Percentiles rank a stretch among this genome's conserved stretches.
These are phyloP conservation scores for Volvariella surrecta DNA, from an alignment of 1,284 basidiomycete genomes.

Conservation along the genomic window DNA sequence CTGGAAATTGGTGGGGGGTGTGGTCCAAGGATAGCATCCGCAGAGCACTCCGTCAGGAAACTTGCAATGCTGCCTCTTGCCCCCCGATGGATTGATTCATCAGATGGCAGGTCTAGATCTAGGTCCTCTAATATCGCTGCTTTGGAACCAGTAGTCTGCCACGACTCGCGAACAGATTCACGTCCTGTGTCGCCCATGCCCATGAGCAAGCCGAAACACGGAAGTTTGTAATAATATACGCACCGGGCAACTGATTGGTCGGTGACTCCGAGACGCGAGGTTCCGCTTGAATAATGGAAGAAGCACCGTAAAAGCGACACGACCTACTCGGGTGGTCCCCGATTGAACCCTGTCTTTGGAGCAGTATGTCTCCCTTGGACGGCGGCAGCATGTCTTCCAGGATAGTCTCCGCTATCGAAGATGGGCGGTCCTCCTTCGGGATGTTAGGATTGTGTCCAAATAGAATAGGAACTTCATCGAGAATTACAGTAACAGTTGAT, in stretches of 20 bases:
- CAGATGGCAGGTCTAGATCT: conserved; percentile 29
- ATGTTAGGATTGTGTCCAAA: conserved; percentile 42
- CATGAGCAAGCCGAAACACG: too few species aligned
- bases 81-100: conserved; percentile 26
- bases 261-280: too few species aligned
- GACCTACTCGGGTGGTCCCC: too few species aligned
- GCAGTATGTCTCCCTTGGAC: neutral
- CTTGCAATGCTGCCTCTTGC: conserved; percentile 55
- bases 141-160: conserved; percentile 32
- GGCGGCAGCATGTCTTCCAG: conserved; percentile 31
- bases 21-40: conserved; percentile 40
- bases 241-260: too few species aligned
- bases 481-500: conserved; percentile 22
- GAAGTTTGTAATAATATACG: too few species aligned
- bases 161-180: conserved; percentile 29
- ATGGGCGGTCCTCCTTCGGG: conserved; percentile 18
- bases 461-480: conserved; percentile 30
- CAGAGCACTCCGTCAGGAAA: conserved; percentile 45
- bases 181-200: conserved; percentile 4
- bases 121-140: conserved; percentile 29
- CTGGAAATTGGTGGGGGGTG: conserved; percentile 12
- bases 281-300: conserved; percentile 8
- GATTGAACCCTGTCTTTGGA: too few species aligned
- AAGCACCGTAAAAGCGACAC: conserved; percentile 5
- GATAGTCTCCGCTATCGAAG: conserved; percentile 33